These are phyloP conservation scores for Phytophthora pluvialis DNA, from an alignment of 352 stramenopile genomes.

Conservation along the genomic window DNA sequence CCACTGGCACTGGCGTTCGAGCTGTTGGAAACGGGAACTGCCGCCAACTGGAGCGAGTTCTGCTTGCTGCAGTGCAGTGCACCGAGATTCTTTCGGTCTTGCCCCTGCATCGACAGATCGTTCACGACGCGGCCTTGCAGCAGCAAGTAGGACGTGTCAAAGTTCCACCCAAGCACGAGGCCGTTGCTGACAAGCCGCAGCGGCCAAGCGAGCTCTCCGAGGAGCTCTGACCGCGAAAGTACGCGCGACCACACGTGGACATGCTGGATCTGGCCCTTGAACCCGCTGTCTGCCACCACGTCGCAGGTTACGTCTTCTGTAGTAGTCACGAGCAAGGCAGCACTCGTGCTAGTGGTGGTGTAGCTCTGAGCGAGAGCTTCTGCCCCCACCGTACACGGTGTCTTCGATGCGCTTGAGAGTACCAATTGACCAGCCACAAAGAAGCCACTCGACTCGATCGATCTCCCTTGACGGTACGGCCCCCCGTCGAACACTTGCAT, in stretches of 20 bases:
- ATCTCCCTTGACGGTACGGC: conserved; percentile 51
- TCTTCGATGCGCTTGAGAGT: conserved; percentile 13
- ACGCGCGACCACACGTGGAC: conserved; percentile 65
- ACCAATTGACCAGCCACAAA: conserved; percentile 60
- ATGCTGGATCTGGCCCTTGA: conserved; percentile 62
- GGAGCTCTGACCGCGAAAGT: conserved; percentile 52
- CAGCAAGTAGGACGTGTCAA: conserved; percentile 44
- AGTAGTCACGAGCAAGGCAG: background rate
- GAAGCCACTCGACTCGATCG: conserved; percentile 37
- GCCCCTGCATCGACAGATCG: conserved; percentile 57
- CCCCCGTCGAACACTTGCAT: conserved; percentile 75
- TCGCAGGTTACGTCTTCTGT: conserved; percentile 34
- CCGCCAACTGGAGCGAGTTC: conserved; percentile 4
- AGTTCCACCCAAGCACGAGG: conserved; percentile 72
- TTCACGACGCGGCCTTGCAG: conserved; percentile 36
- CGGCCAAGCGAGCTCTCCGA: conserved; percentile 64
- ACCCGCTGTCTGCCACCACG: conserved; percentile 30
- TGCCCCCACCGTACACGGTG: conserved; percentile 12
- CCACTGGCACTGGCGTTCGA: background rate
- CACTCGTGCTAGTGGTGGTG: background rate
- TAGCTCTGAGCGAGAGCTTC: conserved; percentile 11
- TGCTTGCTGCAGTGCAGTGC: conserved; percentile 37
- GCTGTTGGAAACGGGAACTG: background rate
- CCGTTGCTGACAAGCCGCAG: conserved; percentile 58
- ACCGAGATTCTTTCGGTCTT: conserved; percentile 51